Evolutionary conservation across 2,329 filamentous ascomycete species (phyloP), one percentile per base, ranked within the genome.

Genomic region (Apiospora aurea): DNA sequence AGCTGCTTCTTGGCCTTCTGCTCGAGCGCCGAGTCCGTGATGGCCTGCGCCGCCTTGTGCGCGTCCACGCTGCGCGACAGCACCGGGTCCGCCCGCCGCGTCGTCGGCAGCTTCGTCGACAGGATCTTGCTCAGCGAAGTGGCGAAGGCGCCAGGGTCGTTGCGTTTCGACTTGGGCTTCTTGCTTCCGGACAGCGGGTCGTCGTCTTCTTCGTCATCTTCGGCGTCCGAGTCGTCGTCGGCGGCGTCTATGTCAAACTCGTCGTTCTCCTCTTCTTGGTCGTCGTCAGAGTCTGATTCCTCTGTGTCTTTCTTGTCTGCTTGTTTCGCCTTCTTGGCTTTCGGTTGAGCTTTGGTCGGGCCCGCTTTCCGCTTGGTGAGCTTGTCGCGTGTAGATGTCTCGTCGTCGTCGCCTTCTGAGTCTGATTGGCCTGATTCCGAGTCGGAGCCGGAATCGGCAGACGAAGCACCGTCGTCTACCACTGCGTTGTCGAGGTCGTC

Each of bases 91-190:
- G 91, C 88, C 34, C 95, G 93, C 80, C 94, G 94, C 44, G 93
- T 89, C 10, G 90, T 91, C 1, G 95, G 92, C 13, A 98, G 87
- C 83, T 98, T 98, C 69, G 94, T 96, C 71, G 91, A 91, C 64
- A 99, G 88, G 80, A 99, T 98, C 82, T 96, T 97, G 76, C 93
- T 93, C 78, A 99, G 94, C 69, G 95, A 97, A 1, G 92, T 97
- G 34, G 96, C 94, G 82, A 99, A 98, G 70, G 94, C 95, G 75
- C 88, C 86, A 2, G 96, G 95, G 82, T 99, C 96, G 83, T 97
- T 97, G 79, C 95, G 92, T 84, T 98, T 98, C 18, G 91, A 90
- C 78, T 90, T 93, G 49, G 79, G 83, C 67, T 76, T 80, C 16
- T 74, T 53, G 13, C 77, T 76, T 51, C 76, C 78, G 13, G 78